phyloP scores from a whole-genome alignment of 108 stramenopile genomes.

The Cyclostephanos tholiformis region DNA sequence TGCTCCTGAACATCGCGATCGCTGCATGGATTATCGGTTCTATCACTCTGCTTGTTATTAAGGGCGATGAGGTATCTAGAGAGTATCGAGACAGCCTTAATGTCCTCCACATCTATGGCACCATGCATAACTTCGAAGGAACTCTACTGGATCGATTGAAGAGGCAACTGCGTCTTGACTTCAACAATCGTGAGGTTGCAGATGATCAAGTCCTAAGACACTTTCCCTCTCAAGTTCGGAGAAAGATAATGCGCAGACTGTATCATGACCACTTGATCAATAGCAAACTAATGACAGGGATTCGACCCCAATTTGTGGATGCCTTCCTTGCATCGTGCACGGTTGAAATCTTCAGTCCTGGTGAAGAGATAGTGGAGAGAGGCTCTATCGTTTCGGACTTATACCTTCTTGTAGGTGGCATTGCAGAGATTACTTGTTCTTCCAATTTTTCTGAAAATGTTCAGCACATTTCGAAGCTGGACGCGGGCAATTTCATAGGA shows the following conservation, averaged over 20 bases:
- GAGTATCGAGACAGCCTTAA: conserved; percentile 54
- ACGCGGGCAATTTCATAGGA: conserved; percentile 51
- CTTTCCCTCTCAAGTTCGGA: conserved; percentile 55
- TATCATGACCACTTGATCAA: conserved; percentile 45
- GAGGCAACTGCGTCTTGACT: conserved; percentile 49
- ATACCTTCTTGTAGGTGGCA: conserved; percentile 56
- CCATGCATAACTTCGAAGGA: conserved; percentile 52
- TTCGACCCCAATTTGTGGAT: conserved; percentile 62
- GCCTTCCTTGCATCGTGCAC: conserved; percentile 55
- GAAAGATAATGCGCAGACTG: conserved; percentile 51
- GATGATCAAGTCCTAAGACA: conserved; percentile 55
- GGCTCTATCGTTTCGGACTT: conserved; percentile 55
- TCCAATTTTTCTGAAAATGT: conserved; percentile 7
- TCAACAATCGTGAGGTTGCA: conserved; percentile 53
- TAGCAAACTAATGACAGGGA: conserved; percentile 48
- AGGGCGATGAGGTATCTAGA: conserved; percentile 55
- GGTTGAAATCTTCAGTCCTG: conserved; percentile 61
- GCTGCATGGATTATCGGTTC: conserved; percentile 55
- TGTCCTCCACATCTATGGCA: conserved; percentile 30
- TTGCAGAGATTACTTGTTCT: conserved; percentile 27
- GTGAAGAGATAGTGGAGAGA: conserved; percentile 55
- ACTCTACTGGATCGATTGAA: conserved; percentile 33
- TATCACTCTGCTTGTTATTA: conserved; percentile 58
- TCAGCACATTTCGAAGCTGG: conserved; percentile 8
- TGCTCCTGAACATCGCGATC: conserved; percentile 52